Base-by-base conservation (phyloP, 2,329 filamentous ascomycete species). In the Cytospora paraplurivora region DNA sequence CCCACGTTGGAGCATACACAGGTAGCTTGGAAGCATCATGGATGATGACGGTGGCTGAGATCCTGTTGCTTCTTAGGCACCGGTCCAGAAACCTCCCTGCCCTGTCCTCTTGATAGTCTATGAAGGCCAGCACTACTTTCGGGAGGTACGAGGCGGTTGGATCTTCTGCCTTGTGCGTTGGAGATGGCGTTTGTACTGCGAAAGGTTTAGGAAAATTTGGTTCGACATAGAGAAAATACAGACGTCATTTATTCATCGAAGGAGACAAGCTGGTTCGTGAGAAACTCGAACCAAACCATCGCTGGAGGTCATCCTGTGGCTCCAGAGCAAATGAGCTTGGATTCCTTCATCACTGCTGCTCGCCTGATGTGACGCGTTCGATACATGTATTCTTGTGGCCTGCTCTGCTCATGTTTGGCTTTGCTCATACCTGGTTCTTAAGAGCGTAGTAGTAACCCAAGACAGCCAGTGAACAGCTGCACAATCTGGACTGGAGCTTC, bases 221-320 rank as follows among this genome's bases (percentile, higher is more conserved):
- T 53, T 17, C 10, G 32, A 55, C 2, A 10, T 61, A 61, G 58
- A 61, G 47, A 41, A 55, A 7, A 33, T 54, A 60, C 27, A 54
- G 34, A 15, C 7, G 10, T 19, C 33, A 34, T 35, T 55, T 37
- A 1, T 13, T 17, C 11, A 27, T 13, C 17, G 27, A 33, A 13
- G 13, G 19, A 47, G 27, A 33, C 51, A 61, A 55, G 58, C 58
- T 61, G 51, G 58, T 61, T 61, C 58, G 58, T 61, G 58, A 32
- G 58, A 61, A 61, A 61, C 58, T 55, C 58, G 58, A 61, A 61
- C 58, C 33, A 37, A 37, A 34, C 47, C 27, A 19, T 44, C 17
- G 58, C 58, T 55, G 58, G 51, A 37, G 33, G 58, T 61, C 58
- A 13, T 10, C 33, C 11, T 0, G 35, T 51, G 47, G 32, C 19